These are phyloP conservation scores for Vicia sativa DNA, from an alignment of 306 rosid species.

Conservation along the genomic window DNA sequence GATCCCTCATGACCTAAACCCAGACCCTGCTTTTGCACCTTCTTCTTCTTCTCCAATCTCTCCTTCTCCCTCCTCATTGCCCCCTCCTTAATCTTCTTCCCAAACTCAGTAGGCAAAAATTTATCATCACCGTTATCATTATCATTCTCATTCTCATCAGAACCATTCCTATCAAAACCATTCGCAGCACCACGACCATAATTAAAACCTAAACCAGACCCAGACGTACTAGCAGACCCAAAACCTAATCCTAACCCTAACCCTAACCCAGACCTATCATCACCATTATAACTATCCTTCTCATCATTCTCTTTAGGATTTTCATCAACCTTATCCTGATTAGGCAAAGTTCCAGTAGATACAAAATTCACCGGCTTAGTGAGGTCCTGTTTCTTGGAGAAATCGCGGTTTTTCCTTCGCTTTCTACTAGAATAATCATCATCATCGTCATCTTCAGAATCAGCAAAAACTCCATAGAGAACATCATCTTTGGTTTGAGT, in stretches of 20 bases:
- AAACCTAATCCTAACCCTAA: slow-evolving; percentile 30
- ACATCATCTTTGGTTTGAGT: slow-evolving; percentile 79
- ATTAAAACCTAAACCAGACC: slow-evolving; percentile 60
- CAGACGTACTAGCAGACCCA: slow-evolving; percentile 48
- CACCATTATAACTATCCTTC: slow-evolving; percentile 30
- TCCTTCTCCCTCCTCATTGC: slow-evolving; percentile 71
- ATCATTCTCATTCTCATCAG: slow-evolving; percentile 44
- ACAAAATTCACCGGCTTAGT: slow-evolving; percentile 82
- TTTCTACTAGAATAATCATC: slow-evolving; percentile 55
- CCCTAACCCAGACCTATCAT: slow-evolving; percentile 48
- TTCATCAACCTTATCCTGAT: slow-evolving; percentile 58
- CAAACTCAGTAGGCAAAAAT: slow-evolving; percentile 78
- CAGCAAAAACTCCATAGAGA: slow-evolving; percentile 69
- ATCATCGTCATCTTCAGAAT: slow-evolving; percentile 55
- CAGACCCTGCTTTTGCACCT: slow-evolving; percentile 32
- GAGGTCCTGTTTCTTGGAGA: slow-evolving; percentile 54
- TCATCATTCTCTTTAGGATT: slow-evolving; percentile 46
- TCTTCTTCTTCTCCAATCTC: slow-evolving; percentile 61
- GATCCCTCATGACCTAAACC: slow-evolving; percentile 34
- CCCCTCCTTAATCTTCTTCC: slow-evolving; percentile 83
- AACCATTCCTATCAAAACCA: slow-evolving; percentile 41
- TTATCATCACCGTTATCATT: slow-evolving; percentile 37
- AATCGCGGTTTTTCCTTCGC: slow-evolving; percentile 57
- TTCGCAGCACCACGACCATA: slow-evolving; percentile 26
- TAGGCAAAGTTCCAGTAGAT: slow-evolving; percentile 77